Percentiles rank a stretch among this genome's conserved stretches.
Evolutionary conservation across 306 rosid species (phyloP).

Genomic region (Mimosa bimucronata): DNA sequence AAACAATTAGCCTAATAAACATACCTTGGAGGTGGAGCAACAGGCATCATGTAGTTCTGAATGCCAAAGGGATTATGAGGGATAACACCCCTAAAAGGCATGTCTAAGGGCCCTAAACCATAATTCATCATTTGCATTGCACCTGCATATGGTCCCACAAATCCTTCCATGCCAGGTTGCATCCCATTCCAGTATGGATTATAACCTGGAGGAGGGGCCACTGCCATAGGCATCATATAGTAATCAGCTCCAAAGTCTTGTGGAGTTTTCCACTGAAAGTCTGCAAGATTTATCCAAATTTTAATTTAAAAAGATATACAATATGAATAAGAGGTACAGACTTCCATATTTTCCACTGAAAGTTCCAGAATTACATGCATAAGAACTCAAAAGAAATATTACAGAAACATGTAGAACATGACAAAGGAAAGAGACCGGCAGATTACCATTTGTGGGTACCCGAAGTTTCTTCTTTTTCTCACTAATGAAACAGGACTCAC

Average conservation of each 20-base stretch:
- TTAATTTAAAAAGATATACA: background rate
- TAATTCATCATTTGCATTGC: conserved; percentile 85
- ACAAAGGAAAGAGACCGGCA: conserved; percentile 8
- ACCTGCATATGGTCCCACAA: conserved; percentile 75
- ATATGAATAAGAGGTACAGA: conserved; percentile 16
- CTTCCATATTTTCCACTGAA: conserved; percentile 7
- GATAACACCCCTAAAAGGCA: conserved; percentile 75
- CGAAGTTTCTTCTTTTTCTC: conserved; percentile 94
- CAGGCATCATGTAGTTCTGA: conserved; percentile 83
- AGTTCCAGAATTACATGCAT: background rate
- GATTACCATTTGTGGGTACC: conserved; percentile 69
- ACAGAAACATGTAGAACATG: background rate
- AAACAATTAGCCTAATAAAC: background rate
- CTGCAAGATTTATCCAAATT: conserved; percentile 52
- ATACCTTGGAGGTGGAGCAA: conserved; percentile 86
- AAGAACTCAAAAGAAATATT: conserved; percentile 7
- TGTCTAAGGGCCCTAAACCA: conserved; percentile 78
- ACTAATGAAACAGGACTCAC: conserved; percentile 24
- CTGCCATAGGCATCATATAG: conserved; percentile 94
- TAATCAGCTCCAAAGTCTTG: conserved; percentile 80
- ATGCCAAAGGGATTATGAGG: conserved; percentile 84
- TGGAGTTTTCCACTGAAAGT: conserved; percentile 81
- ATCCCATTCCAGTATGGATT: conserved; percentile 93
- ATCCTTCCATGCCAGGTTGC: conserved; percentile 92
- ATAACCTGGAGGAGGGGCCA: conserved; percentile 73